Evolutionary conservation across 305 asterid species (phyloP), one percentile per base, ranked within the genome.

Genomic region (Fraxinus angustifolia): DNA sequence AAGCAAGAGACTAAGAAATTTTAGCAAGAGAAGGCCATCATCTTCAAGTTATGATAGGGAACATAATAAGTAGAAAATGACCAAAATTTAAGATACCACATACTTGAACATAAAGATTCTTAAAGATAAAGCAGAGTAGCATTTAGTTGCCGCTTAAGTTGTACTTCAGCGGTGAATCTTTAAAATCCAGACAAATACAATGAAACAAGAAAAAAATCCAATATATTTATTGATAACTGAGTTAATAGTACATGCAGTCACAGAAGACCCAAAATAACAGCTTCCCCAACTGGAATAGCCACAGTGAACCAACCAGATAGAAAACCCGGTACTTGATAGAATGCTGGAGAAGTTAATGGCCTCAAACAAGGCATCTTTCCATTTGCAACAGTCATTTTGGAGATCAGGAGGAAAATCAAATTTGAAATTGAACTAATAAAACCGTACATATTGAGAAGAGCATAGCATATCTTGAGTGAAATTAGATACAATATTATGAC

Each of bases 311-410:
- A n/a, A 76, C 33, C 50, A 42, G 68, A 34, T 42, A 53, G 68
- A 16, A 53, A 75, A 45, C 50, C 6, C 28, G 17, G 42, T 58
- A 38, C 67, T 74, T 11, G 28, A 23, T 12, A 6, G 34, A 2
- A 38, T 19, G 67, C 38, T 6, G 42, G 23, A 75, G 80, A 42
- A 38, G 75, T 40, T 56, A 26, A 34, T 35, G 77, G 72, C 78
- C 26, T 70, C 78, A 45, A 45, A 82, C 8, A 53, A 62, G 53
- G 56, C 21, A 30, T 34, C 30, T 21, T 77, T 42, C 84, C 81
- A 45, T 72, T 56, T 28, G 79, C n/a, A 71, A 36, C 40, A 53
- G 16, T 33, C 19, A 36, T 68, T 65, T 77, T 42, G 35, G 40
- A 36, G 75, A 71, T 56, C 28, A 73, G 12, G 31, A 28, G 23